Evolutionary conservation across 306 rosid species (phyloP), one percentile per base, ranked within the genome.

Genomic region (Corylus americana): DNA sequence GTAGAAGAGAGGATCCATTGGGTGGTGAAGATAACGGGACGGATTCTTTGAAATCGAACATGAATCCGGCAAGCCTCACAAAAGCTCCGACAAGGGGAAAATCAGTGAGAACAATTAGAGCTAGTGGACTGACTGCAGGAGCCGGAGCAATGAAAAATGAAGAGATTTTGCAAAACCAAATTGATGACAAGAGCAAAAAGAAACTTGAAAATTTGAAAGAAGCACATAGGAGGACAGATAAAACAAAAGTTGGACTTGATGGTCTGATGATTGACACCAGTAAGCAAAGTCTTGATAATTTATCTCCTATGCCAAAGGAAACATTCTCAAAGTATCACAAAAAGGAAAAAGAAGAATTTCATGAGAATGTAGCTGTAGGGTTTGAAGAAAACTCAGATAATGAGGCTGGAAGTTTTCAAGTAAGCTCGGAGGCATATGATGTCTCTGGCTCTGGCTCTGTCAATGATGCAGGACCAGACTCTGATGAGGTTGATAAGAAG

Each of bases 401-500:
- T 63, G 89, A 85, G 79, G 80, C 73, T 17, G 90, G 84, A 39
- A 82, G 74, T 78, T 20, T 75, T 69, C 77, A 49, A 53, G 74
- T 14, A 59, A 90, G 85, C 89, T 84, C 92, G 14, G 88, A 83
- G 31, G 93, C 85, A 74, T 91, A 85, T 48, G 80, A 11, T 71
- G 78, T 77, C 31, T 75, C 80, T 49, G 89, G 78, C 54, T 70
- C 75, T 71, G 81, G 78, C 54, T 70, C 75, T 71, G 81, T 81
- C 42, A 74, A 80, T 61, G 87, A 87, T 80, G 85, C 89, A 47
- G 92, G 81, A 55, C 64, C 86, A 22, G 96, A 92, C 81, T 83
- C 94, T 50, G 67, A 81, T 31, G 97, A 93, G 89, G 99, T 96
- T 50, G 99, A 93, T 64, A 93, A 91, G 94, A 96, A 93, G 88